These are phyloP conservation scores for Rickenella mellea DNA, from an alignment of 768 basidiomycete genomes.

Conservation along the genomic window DNA sequence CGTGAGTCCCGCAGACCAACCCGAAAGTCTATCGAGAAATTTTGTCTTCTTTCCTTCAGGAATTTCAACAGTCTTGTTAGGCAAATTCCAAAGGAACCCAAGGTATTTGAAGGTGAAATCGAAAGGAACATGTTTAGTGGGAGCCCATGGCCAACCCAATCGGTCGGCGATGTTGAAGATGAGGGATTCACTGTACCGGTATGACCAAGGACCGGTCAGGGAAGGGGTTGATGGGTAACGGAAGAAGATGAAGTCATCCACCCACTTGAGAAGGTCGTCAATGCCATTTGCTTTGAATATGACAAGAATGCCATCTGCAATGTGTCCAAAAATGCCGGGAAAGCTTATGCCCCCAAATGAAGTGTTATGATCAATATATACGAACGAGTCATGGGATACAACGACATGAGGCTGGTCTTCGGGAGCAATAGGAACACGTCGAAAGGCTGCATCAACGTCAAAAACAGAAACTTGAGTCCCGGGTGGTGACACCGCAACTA, in stretches of 20 bases:
- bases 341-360: slow-evolving; percentile 21
- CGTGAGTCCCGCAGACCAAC: slow-evolving; percentile 5
- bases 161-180: slow-evolving; percentile 14
- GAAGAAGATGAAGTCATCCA: slow-evolving; percentile 19
- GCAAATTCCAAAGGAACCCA: slow-evolving; percentile 28
- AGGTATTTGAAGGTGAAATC: slow-evolving; percentile 21
- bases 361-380: slow-evolving; percentile 19
- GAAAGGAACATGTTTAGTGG: slow-evolving; percentile 19
- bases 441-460: slow-evolving; percentile 28
- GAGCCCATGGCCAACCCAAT: slow-evolving; percentile 28
- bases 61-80: slow-evolving; percentile 18
- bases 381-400: slow-evolving; percentile 12
- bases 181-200: slow-evolving; percentile 12
- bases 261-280: slow-evolving; percentile 17
- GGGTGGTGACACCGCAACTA: slow-evolving; percentile 20
- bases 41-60: slow-evolving; percentile 20
- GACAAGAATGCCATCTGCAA: slow-evolving; percentile 22
- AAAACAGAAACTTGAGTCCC: slow-evolving; percentile 26
- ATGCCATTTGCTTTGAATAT: slow-evolving; percentile 15
- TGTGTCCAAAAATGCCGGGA: slow-evolving; percentile 21
- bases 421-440: slow-evolving; percentile 22
- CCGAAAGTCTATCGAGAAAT: slow-evolving; percentile 17
- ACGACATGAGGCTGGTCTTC: slow-evolving; percentile 15
- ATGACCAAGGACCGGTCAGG: not conserved
- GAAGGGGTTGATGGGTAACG: slow-evolving; percentile 9